These are phyloP conservation scores for Capronia coronata DNA, from an alignment of 2,329 filamentous ascomycete species.

Conservation along the genomic window DNA sequence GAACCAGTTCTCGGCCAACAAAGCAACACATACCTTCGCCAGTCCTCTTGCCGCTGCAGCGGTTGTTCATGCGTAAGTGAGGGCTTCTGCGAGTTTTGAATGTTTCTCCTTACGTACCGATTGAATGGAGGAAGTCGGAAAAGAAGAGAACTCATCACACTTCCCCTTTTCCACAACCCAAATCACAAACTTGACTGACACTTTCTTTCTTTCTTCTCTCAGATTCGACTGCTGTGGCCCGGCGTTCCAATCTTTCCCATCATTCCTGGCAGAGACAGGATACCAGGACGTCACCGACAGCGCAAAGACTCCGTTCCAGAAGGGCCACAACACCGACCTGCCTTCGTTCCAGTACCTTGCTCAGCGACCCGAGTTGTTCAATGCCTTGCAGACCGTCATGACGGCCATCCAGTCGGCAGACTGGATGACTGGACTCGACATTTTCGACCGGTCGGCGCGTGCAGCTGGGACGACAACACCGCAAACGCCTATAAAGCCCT, in stretches of 20 bases:
- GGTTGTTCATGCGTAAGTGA: constrained; percentile 18
- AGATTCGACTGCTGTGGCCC: constrained; percentile 23
- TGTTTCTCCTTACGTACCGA: no score
- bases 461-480: not conserved
- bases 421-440: constrained; percentile 8
- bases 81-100: not conserved
- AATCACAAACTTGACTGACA: no score
- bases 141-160: no score
- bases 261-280: constrained; percentile 30
- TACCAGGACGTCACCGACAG: constrained; percentile 30
- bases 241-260: constrained; percentile 26
- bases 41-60: constrained; percentile 10
- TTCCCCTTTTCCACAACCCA: no score
- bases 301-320: constrained; percentile 31
- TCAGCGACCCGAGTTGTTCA: constrained; percentile 28
- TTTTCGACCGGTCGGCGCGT: constrained; percentile 8
- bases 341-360: constrained; percentile 30
- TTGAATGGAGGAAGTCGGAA: no score
- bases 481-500: no score
- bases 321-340: constrained; percentile 30
- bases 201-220: no score
- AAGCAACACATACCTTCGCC: constrained; percentile 24
- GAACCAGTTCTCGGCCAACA: constrained; percentile 25
- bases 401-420: constrained; percentile 13
- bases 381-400: constrained; percentile 13